phyloP scores from a whole-genome alignment of 257 asterid genomes.

The Thymus quinquecostatus region DNA sequence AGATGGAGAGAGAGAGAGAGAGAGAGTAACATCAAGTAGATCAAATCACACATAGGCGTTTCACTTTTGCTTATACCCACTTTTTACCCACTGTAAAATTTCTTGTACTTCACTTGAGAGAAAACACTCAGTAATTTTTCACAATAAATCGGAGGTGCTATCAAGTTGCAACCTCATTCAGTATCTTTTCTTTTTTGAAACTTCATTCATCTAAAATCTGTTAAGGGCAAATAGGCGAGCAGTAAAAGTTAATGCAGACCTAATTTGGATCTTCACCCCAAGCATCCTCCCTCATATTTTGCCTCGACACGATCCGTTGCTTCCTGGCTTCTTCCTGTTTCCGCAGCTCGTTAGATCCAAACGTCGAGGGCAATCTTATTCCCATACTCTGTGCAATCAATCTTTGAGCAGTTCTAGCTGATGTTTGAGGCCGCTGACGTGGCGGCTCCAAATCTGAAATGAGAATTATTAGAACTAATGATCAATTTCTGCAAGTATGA shows the following conservation, averaged over 20 bases:
- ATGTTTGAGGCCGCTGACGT: conserved; percentile 88
- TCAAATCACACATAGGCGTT: neutral
- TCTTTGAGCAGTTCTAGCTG: conserved; percentile 89
- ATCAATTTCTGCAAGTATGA: neutral
- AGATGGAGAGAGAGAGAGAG: no score
- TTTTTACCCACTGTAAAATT: neutral
- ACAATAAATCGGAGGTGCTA: conserved; percentile 16
- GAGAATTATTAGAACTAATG: neutral
- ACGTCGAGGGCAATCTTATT: conserved; percentile 60
- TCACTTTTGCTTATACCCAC: neutral
- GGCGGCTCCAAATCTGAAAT: conserved; percentile 85
- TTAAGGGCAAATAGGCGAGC: no score
- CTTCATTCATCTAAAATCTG: no score
- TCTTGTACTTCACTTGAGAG: neutral
- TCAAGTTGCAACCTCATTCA: neutral
- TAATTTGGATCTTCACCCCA: conserved; percentile 75
- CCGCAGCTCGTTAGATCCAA: conserved; percentile 65
- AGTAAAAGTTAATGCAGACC: neutral
- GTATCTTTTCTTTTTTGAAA: no score
- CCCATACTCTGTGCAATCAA: conserved; percentile 91
- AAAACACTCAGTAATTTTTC: neutral
- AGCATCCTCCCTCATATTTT: conserved; percentile 79
- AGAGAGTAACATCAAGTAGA: no score
- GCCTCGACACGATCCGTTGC: conserved; percentile 71
- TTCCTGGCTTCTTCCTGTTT: conserved; percentile 76